phyloP scores from a whole-genome alignment of 140 eudicot genomes.

The Flaveria floridana region DNA sequence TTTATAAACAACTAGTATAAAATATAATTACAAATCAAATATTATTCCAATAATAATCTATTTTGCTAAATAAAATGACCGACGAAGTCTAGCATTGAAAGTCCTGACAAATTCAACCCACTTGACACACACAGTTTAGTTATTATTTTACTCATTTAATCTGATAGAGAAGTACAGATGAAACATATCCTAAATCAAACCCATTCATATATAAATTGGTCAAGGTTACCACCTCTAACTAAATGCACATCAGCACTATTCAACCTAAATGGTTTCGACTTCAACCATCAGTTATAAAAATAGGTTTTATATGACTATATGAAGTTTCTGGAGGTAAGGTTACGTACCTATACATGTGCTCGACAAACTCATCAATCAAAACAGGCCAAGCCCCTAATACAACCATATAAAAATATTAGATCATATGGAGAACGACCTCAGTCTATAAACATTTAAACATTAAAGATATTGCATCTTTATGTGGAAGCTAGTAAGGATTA shows the following conservation, averaged over 20 bases:
- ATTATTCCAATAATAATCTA: neutral
- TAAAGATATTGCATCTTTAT: neutral
- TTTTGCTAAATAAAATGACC: neutral
- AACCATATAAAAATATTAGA: constrained; percentile 10
- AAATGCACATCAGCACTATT: neutral
- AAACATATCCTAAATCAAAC: neutral
- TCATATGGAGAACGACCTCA: neutral
- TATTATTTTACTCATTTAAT: neutral
- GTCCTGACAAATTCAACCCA: neutral
- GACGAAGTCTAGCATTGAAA: neutral
- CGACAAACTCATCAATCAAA: constrained; percentile 80
- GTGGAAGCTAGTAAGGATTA: constrained; percentile 10
- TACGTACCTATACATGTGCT: constrained; percentile 83
- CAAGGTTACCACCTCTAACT: constrained; percentile 1
- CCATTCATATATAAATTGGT: neutral
- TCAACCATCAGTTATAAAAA: neutral
- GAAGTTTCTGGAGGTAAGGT: constrained; percentile 4
- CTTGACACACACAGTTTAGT: neutral
- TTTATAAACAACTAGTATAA: neutral
- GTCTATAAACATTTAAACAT: neutral
- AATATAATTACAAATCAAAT: neutral
- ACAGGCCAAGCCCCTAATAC: constrained; percentile 91
- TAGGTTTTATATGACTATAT: constrained; percentile 2
- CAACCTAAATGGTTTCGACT: neutral
- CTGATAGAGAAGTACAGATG: neutral